These are phyloP conservation scores for Tolypocladium inflatum DNA, from an alignment of 2,329 filamentous ascomycete genomes.

Conservation along the genomic window DNA sequence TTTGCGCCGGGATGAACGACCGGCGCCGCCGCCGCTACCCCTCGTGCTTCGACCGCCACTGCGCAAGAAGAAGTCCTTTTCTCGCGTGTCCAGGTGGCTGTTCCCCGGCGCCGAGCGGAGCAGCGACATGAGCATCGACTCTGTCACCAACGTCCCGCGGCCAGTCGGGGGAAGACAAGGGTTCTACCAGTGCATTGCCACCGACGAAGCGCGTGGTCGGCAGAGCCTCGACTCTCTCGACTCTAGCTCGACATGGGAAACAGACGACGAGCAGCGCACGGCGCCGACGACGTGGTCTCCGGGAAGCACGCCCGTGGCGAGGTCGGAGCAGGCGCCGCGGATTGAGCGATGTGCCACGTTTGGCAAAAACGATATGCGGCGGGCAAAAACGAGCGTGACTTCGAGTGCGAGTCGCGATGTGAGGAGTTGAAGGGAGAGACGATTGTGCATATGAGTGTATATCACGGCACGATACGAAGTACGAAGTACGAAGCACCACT, in stretches of 20 bases:
- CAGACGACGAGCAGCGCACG: conserved; percentile 33
- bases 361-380: conserved; percentile 13
- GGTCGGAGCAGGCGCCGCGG: conserved; percentile 29
- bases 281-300: conserved; percentile 40
- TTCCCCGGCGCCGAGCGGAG: conserved; percentile 32
- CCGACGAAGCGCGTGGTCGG: conserved; percentile 17
- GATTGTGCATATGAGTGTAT: background rate
- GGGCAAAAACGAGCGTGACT: conserved; percentile 10
- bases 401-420: conserved; percentile 15
- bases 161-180: conserved; percentile 42
- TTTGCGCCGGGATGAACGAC: conserved; percentile 13
- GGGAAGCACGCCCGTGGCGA: conserved; percentile 31
- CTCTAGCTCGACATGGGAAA: conserved; percentile 42
- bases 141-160: conserved; percentile 44
- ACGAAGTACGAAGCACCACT: too few species aligned
- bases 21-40: conserved; percentile 42
- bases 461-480: background rate
- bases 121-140: conserved; percentile 33
- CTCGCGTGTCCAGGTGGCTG: conserved; percentile 50
- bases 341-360: conserved; percentile 24
- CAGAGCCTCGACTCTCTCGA: conserved; percentile 35
- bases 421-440: conserved; percentile 3
- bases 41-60: conserved; percentile 50
- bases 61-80: conserved; percentile 59
- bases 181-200: conserved; percentile 48